Conservation (phyloP, 257 asterid species). For the Solanum neorickii region DNA sequence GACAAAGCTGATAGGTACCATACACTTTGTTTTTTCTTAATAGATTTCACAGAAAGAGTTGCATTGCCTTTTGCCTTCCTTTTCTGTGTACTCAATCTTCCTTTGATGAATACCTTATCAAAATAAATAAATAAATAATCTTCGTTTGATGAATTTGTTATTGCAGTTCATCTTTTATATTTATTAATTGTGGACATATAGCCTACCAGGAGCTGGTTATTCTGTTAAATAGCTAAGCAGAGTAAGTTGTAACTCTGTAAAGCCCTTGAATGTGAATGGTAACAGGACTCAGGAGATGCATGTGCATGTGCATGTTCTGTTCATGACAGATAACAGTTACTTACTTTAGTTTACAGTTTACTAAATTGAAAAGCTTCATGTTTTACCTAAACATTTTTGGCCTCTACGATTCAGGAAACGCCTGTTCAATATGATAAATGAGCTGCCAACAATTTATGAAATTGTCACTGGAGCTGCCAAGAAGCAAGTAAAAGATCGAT, state of each 20-base stretch:
- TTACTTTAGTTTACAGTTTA: background rate
- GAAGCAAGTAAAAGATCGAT: constrained; percentile 42
- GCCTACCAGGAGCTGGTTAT: background rate
- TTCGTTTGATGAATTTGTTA: background rate
- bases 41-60: background rate
- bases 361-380: background rate
- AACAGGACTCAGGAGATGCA: background rate
- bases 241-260: background rate
- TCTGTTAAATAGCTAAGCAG: background rate
- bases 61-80: background rate
- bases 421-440: constrained; percentile 70
- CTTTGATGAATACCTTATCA: background rate
- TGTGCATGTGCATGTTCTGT: background rate
- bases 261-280: background rate
- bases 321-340: background rate
- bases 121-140: no score
- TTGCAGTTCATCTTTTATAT: background rate
- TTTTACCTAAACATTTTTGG: background rate
- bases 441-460: constrained; percentile 70
- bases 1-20: constrained; percentile 30
- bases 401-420: constrained; percentile 51
- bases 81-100: background rate
- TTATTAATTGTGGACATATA: background rate
- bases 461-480: constrained; percentile 66
- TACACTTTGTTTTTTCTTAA: background rate